phyloP scores from a whole-genome alignment of 2,329 filamentous ascomycete species.

The Nothomitra cinnamomea region DNA sequence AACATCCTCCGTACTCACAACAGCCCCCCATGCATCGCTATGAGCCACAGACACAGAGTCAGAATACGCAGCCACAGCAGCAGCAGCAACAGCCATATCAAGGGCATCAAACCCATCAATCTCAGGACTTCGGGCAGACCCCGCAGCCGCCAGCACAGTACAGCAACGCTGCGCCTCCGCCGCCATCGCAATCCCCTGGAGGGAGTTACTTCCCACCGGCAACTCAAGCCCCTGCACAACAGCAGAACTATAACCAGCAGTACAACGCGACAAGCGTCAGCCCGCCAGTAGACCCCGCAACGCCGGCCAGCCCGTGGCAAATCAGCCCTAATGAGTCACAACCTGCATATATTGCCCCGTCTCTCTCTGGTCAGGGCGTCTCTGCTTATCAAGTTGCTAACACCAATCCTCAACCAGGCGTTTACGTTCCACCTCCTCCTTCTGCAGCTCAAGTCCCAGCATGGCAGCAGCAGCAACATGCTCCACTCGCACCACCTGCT shows the following conservation, averaged over 20 bases:
- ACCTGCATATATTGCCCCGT: background rate
- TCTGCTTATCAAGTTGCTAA: conserved; percentile 1
- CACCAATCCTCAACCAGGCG: background rate
- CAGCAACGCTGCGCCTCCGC: background rate
- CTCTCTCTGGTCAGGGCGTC: background rate
- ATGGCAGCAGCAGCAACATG: conserved; percentile 2
- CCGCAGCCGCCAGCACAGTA: background rate
- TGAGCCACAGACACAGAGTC: background rate
- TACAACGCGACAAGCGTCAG: background rate
- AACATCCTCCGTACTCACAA: conserved; percentile 1
- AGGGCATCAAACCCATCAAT: background rate
- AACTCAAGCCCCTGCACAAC: background rate
- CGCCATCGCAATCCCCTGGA: background rate
- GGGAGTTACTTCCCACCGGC: background rate
- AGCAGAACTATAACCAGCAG: background rate
- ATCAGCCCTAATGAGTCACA: background rate
- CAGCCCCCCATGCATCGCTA: conserved; percentile 1
- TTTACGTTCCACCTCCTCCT: background rate
- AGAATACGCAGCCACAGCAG: background rate
- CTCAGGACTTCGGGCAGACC: background rate
- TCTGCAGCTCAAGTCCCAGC: background rate
- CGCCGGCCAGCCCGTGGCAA: background rate
- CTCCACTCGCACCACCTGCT: background rate
- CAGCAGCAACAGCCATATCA: background rate
- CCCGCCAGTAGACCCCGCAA: background rate